Evolutionary conservation across 306 rosid species (phyloP), one percentile per base, ranked within the genome.

Genomic region (Prunus davidiana): DNA sequence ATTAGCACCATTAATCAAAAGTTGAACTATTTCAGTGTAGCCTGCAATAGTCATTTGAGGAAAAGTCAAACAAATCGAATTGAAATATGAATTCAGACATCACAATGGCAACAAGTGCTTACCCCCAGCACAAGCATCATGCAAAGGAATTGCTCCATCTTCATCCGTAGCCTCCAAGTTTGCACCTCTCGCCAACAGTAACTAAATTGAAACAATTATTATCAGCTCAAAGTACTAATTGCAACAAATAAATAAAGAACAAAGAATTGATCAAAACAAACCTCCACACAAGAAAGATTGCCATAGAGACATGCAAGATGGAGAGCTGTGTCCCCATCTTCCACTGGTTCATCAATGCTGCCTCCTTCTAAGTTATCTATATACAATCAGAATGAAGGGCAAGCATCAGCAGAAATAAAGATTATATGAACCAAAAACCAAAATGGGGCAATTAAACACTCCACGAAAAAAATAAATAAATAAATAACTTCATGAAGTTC

Each of bases 91-190:
- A n/a, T 63, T 57, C 18, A 58, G 3, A 54, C 27, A 52, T 27
- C 12, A 7, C 10, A 10, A 32, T 8, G 14, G 28, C 46, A 10
- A 27, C 18, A 54, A 61, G 18, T 16, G 58, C 52, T 55, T 54
- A 95, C 98, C 97, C 78, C 98, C 97, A 12, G 99, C 99, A 68
- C 97, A 92, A 75, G 97, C 97, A 89, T 95, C 97, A 18, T 95
- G 97, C 38, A 92, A 78, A 80, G 98, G 96, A 85, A 95, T 83
- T 8, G 92, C 98, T 50, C 97, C 98, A 3, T 93, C 98, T 64
- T 93, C 98, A 38, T 93, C 98, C 75, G 69, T 68, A 46, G 85
- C 89, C 88, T 88, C 96, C 82, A 91, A 65, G 78, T 80, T 80
- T 16, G 98, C 98, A 60, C 97, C 93, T 82, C 97, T 88, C 77